Conservation (phyloP, 78 protist genomes). For the slime mould (Dictyostelium discoideum) region DNA sequence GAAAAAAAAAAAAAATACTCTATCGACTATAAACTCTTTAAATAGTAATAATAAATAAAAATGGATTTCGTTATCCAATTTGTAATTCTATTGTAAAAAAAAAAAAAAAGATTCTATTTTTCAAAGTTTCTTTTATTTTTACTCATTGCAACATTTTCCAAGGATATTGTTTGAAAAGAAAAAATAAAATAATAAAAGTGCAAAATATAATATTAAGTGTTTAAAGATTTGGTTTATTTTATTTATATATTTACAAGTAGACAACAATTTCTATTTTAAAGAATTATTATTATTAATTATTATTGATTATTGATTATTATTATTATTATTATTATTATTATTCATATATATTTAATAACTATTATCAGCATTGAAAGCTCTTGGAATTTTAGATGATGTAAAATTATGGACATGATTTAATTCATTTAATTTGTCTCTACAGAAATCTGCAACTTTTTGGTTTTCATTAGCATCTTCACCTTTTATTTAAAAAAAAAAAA, state of each 20-base stretch:
- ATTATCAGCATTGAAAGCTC: constrained; percentile 77
- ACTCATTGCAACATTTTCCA: background rate
- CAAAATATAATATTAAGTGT: background rate
- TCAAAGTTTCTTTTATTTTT: background rate
- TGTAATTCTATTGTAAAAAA: constrained; percentile 14
- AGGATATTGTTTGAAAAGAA: too few relatives aligned
- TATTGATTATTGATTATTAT: background rate
- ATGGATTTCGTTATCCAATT: background rate
- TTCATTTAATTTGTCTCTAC: constrained; percentile 73
- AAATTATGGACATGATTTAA: constrained; percentile 43
- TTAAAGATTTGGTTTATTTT: background rate
- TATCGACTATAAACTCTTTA: background rate
- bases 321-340: background rate
- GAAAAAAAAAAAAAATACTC: background rate
- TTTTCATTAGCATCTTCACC: constrained; percentile 60
- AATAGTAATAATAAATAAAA: constrained; percentile 6
- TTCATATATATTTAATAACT: constrained; percentile 11
- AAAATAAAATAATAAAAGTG: background rate
- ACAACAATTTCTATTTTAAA: background rate
- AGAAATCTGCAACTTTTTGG: constrained; percentile 76
- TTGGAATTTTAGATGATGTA: constrained; percentile 51
- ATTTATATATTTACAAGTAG: background rate
- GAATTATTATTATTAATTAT: background rate
- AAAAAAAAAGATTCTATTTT: background rate
- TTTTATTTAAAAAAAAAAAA: background rate